These are phyloP conservation scores for Penicillium nucicola DNA, from an alignment of 495 filamentous ascomycete genomes.

Conservation along the genomic window DNA sequence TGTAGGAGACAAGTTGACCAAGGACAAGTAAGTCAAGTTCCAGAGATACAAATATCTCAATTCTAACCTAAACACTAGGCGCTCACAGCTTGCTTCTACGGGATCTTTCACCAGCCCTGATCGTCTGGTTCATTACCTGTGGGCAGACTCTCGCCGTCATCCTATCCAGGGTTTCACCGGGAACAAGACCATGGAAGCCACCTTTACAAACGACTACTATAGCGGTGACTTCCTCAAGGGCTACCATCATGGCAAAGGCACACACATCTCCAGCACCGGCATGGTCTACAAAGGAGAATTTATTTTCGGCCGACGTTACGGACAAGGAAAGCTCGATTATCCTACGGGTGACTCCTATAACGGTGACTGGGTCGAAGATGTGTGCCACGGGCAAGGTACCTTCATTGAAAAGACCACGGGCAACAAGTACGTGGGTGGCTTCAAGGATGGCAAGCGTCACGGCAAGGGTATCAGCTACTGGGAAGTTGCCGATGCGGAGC, in stretches of 20 bases:
- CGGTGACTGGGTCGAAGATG: conserved; percentile 54
- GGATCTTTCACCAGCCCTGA: conserved; percentile 46
- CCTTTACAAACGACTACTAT: conserved; percentile 47
- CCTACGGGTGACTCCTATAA: conserved; percentile 62
- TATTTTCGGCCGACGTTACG: conserved; percentile 48
- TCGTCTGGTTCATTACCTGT: conserved; percentile 45
- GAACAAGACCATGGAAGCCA: conserved; percentile 41
- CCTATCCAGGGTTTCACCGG: conserved; percentile 45
- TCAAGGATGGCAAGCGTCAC: conserved; percentile 58
- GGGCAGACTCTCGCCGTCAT: conserved; percentile 41
- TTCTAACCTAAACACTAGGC: conserved; percentile 20
- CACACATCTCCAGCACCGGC: conserved; percentile 51
- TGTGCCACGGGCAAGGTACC: conserved; percentile 57
- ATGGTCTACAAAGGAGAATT: conserved; percentile 57
- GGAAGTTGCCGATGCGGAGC: conserved; percentile 61
- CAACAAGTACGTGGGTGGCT: conserved; percentile 63
- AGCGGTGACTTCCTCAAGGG: conserved; percentile 49
- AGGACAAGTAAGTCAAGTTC: conserved; percentile 30
- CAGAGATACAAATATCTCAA: background rate
- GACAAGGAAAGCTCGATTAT: conserved; percentile 56
- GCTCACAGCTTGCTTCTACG: conserved; percentile 31
- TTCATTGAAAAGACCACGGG: conserved; percentile 57
- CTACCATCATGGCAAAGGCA: conserved; percentile 50
- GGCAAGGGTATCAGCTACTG: conserved; percentile 63
- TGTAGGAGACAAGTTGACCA: conserved; percentile 41